Percentiles rank a stretch among this genome's conserved stretches.
Evolutionary conservation across 176 grass and related monocot species (phyloP).

Genomic region (Chrysopogon serrulatus): DNA sequence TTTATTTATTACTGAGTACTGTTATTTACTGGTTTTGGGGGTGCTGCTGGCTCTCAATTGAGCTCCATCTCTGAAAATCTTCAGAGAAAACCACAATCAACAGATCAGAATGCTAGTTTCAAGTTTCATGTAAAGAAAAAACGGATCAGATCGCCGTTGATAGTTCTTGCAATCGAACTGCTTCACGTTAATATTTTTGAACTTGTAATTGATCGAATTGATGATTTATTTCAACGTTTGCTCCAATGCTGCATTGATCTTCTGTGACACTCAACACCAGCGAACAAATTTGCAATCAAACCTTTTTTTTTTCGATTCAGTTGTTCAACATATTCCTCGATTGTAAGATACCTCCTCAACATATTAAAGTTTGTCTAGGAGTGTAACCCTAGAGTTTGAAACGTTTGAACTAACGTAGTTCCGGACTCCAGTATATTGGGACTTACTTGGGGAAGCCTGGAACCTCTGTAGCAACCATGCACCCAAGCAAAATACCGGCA

Average conservation of each 20-base stretch:
- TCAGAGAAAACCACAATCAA: not conserved
- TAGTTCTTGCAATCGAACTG: not conserved
- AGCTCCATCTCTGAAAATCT: not conserved
- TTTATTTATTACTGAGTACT: no score
- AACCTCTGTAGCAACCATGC: no score
- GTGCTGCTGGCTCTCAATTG: slow-evolving; percentile 1
- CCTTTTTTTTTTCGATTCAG: no score
- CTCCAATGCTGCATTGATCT: not conserved
- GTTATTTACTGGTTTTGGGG: not conserved
- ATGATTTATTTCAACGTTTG: not conserved
- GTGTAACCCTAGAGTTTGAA: not conserved
- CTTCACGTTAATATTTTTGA: not conserved
- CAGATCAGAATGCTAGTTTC: not conserved
- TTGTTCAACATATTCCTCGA: no score
- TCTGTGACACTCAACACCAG: not conserved
- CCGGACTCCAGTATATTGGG: not conserved
- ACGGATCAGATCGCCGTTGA: not conserved
- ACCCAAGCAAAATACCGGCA: no score
- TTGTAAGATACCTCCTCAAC: not conserved
- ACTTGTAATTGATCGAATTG: not conserved
- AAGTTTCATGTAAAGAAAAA: not conserved
- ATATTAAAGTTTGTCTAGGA: not conserved
- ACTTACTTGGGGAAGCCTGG: not conserved
- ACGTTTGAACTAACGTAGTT: not conserved
- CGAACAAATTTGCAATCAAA: no score